These are phyloP conservation scores for Candida chauliodis DNA, from an alignment of 805 yeast species.

Conservation along the genomic window DNA sequence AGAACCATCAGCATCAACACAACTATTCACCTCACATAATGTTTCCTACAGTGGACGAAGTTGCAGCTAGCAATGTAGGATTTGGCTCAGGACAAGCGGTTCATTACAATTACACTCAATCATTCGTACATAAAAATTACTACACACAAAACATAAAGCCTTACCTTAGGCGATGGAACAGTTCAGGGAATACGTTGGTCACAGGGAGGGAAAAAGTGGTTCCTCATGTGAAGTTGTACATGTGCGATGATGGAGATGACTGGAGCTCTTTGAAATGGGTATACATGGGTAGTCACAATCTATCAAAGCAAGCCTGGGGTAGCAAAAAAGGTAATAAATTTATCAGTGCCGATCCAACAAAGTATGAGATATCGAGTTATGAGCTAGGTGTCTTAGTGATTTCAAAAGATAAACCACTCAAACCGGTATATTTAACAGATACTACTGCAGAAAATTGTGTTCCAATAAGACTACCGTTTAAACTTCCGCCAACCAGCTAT, in stretches of 20 bases:
- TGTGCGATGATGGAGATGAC: conserved; percentile 49
- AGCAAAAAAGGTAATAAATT: conserved; percentile 13
- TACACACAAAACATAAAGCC: conserved; percentile 38
- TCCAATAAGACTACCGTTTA: conserved; percentile 52
- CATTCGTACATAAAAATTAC: conserved; percentile 28
- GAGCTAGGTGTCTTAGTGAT: conserved; percentile 34
- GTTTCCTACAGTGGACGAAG: conserved; percentile 43
- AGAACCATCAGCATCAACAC: conserved; percentile 18
- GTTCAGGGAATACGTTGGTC: conserved; percentile 8
- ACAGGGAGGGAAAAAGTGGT: conserved; percentile 40
- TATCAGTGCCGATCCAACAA: conserved; percentile 13
- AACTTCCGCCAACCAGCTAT: conserved; percentile 47
- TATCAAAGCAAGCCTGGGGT: conserved; percentile 86
- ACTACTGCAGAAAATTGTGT: conserved; percentile 9
- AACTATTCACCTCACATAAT: conserved; percentile 35
- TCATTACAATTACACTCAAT: conserved; percentile 38
- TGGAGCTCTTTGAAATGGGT: conserved; percentile 61
- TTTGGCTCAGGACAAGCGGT: conserved; percentile 47
- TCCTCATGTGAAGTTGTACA: conserved; percentile 69
- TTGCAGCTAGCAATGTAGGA: conserved; percentile 42
- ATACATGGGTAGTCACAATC: conserved; percentile 68
- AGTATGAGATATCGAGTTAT: conserved; percentile 32
- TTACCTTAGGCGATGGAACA: conserved; percentile 45
- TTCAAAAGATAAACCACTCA: conserved; percentile 22
- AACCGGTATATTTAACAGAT: conserved; percentile 45